A percentile compares a stretch with the other conserved stretches of the same genome.
phyloP scores from a whole-genome alignment of 2,329 filamentous ascomycete genomes.

The Ilyonectria robusta region DNA sequence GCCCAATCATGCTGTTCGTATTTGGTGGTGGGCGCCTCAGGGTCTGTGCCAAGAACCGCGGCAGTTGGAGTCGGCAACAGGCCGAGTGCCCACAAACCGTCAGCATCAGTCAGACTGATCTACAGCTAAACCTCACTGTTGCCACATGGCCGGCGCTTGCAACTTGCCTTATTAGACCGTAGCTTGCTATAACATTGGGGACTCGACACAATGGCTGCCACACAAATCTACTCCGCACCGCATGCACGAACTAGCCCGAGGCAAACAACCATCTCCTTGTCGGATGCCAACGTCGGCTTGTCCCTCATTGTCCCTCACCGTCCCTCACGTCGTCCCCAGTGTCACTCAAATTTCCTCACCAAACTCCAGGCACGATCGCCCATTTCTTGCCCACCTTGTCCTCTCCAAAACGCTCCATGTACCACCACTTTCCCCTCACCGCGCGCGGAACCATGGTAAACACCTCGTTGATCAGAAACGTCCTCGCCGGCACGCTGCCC shows the following conservation, averaged over 20 bases:
- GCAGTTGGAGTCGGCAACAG: constrained; percentile 48
- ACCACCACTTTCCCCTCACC: constrained; percentile 86
- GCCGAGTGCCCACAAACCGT: background rate
- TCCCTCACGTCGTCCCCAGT: background rate
- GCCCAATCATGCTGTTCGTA: constrained; percentile 21
- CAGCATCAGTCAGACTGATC: background rate
- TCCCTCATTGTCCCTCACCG: background rate
- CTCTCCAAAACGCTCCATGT: constrained; percentile 87
- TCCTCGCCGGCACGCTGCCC: constrained; percentile 80
- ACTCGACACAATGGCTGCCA: background rate
- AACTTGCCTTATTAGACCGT: background rate
- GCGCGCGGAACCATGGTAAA: constrained; percentile 92
- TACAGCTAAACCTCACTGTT: background rate
- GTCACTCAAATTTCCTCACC: constrained; percentile 39
- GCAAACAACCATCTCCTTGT: constrained; percentile 21
- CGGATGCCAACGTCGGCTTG: constrained; percentile 17
- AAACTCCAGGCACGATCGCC: constrained; percentile 75
- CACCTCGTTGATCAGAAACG: constrained; percentile 89
- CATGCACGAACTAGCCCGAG: constrained; percentile 6
- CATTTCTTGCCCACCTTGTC: constrained; percentile 83
- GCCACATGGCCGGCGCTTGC: background rate
- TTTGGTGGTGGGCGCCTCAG: constrained; percentile 19
- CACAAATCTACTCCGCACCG: background rate
- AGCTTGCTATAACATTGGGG: background rate
- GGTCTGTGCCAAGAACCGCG: constrained; percentile 42